Evolutionary conservation across 495 filamentous ascomycete species (phyloP).

Genomic region (Podospora pseudopauciseta): DNA sequence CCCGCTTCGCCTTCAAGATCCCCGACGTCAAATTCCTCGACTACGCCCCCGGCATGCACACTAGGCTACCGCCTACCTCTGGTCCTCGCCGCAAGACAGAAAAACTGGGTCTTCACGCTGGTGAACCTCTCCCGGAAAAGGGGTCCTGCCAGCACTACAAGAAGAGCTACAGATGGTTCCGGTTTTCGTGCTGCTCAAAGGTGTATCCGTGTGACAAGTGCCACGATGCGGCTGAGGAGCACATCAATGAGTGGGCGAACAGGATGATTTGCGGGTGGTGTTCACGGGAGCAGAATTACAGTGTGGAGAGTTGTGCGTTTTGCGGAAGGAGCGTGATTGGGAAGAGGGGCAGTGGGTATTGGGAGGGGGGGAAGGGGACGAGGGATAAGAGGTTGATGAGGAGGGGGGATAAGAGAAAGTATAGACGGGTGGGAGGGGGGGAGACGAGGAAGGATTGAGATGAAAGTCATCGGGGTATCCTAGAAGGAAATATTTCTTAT

Average conservation of each 20-base stretch:
- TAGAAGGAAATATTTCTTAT: too few species aligned
- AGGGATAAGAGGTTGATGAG: constrained; percentile 67
- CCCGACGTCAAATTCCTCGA: constrained; percentile 78
- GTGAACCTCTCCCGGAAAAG: constrained; percentile 69
- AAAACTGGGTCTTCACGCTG: constrained; percentile 72
- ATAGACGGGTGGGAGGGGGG: constrained; percentile 48
- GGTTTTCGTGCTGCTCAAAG: constrained; percentile 56
- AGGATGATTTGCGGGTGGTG: constrained; percentile 87
- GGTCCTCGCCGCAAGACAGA: constrained; percentile 61
- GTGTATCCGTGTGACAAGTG: constrained; percentile 82
- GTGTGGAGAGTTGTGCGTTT: constrained; percentile 72
- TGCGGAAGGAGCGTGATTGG: constrained; percentile 74
- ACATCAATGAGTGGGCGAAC: constrained; percentile 79
- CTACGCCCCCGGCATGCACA: constrained; percentile 54
- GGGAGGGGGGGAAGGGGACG: constrained; percentile 92
- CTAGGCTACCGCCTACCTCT: constrained; percentile 35
- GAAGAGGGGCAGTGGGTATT: constrained; percentile 65
- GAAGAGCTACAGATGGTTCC: constrained; percentile 82
- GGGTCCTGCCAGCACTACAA: constrained; percentile 77
- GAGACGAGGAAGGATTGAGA: constrained; percentile 24
- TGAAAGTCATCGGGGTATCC: too few species aligned
- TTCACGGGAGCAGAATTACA: constrained; percentile 78
- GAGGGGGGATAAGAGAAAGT: constrained; percentile 71
- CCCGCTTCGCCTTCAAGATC: constrained; percentile 77
- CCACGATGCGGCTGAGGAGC: constrained; percentile 69